Base-by-base conservation (phyloP, 495 filamentous ascomycete genomes). In the Xylaria curta region DNA sequence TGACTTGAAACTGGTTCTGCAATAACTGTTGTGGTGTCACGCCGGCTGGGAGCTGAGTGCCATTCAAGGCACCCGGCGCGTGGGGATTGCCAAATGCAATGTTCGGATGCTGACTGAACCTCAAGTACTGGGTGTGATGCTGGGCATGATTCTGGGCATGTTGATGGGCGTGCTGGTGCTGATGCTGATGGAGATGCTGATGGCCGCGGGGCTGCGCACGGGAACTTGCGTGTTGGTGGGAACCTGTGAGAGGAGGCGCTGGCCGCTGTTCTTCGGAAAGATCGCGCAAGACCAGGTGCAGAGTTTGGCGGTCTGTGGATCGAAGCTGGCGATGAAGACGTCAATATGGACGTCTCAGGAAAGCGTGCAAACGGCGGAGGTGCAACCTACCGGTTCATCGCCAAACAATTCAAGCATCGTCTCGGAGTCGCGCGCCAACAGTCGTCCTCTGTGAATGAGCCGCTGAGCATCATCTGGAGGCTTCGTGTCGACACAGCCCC, bases 221-320 rank as follows among this genome's bases (percentile, higher is more conserved):
- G 47, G 47, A 24, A 19, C 47, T 44, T 72, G 73, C 28, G 31
- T 54, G 54, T 69, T 73, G 68, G 51, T 19, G 21, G 19, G 28
- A 59, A 44, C 28, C 28, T 31, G 74, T 10, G 64, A 26, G 26
- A 21, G 78, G 74, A 40, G 58, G 58, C 26, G 49, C 59, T 73
- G 31, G 78, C 66, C 33, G 68, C 10, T 77, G 77, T n/a, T 74
- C 65, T 59, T 80, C 75, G 47, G 70, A 70, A n/a, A 71, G 36
- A 69, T 85, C 83, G 70, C 84, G 78, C 28, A 93, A 76, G 8
- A 90, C 90, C n/a, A 94, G 86, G 77, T 94, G 91, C 9, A 94
- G 81, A 69, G 84, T 83, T 71, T 86, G 83, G 4, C 81, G 78
- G 13, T 85, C 81, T 63, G 79, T 71, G 49, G 79, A 82, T 40